Evolutionary conservation across 495 filamentous ascomycete genomes (phyloP), one percentile per base, ranked within the genome.

Genomic region (Parathielavia appendiculata): DNA sequence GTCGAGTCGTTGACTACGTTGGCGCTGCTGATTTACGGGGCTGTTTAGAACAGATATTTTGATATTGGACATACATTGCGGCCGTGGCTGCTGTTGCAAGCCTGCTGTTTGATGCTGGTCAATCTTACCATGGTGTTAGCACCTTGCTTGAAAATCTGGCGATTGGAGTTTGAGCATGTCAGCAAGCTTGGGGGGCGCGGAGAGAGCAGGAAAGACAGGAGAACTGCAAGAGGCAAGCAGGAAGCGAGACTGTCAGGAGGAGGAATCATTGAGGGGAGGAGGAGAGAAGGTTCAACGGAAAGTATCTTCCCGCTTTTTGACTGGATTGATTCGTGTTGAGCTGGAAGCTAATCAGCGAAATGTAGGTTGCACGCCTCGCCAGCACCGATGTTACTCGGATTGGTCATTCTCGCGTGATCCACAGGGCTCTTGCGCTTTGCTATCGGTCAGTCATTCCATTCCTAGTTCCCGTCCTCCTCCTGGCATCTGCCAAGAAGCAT

Each of bases 1-100:
- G 16, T 43, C 19, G 30, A 35, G 23, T 32, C 40, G 22, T 32
- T 10, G 19, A 32, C 17, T 47, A 19, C 11, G 30, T 26, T 55
- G 53, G 41, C 43, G 16, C 32, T 39, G 43, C 53, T 55, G 43
- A 46, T 55, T 26, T 47, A 14, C 14, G 19, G 26, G 39, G 52
- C 23, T 40, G 22, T 32, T n/a, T 54, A 54, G 38, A 54, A 6
- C 20, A 19, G 38, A 19, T 10, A 14, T 38, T 46, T 46, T 19
- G 4, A 30, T 16, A 50, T 16, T 26, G 36, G 14, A 30, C 35
- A 30, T n/a, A 52, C 50, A 40, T 22, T 34, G 48, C 20, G 30
- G 32, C 26, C 47, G 13, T 34, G 32, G 48, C n/a, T 51, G 48
- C 48, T 4, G 19, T 51, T 49, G 26, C 26, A n/a, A n/a, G 26